Base-by-base conservation (phyloP, 1,284 basidiomycete genomes). In the Anthracocystis setariae region DNA sequence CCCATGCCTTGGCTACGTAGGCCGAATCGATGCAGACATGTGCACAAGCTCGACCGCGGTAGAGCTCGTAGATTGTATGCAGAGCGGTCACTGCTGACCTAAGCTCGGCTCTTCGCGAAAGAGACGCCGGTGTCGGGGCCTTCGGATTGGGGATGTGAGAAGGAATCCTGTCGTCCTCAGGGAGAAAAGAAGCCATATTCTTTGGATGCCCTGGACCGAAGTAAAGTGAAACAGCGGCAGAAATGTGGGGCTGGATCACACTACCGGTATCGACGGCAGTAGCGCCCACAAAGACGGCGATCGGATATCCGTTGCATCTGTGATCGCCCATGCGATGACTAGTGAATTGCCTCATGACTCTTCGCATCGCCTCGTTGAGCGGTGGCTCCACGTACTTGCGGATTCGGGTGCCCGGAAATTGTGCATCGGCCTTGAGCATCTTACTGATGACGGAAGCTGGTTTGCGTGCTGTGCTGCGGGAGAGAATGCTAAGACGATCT, bases 1-100 rank as follows among this genome's bases (percentile, higher is more conserved):
- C 76, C 77, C 77, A 79, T 2, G 77, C 77, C 51, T 79, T 79
- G 57, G 77, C 77, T 15, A 77, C 74, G 59, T 79, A 79, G 2
- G 76, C 69, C 24, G 68, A 73, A 54, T 77, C 76, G 40, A 79
- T 75, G 62, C 77, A 79, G 24, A 79, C 56, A 50, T 79, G 77
- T 3, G 71, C 72, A 45, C 77, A 79, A 3, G 71, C 69, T 18
- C 56, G 59, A 24, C 59, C 71, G 27, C 50, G 65, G 71, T 67
- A 66, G 18, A 76, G 63, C 42, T 69, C 63, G 43, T 73, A 70
- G 49, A 73, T 59, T 25, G 60, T 54, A 42, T 74, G 66, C 13
- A 79, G 71, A 5, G 70, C 76, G 3, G 54, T 56, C 47, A 76
- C 69, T 25, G 71, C 59, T 10, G 74, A 73, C 2, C 70, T 49